A percentile compares a stretch with the other conserved stretches of the same genome.
Evolutionary conservation across 1,284 basidiomycete genomes (phyloP).

Genomic region (Earliella scabrosa): DNA sequence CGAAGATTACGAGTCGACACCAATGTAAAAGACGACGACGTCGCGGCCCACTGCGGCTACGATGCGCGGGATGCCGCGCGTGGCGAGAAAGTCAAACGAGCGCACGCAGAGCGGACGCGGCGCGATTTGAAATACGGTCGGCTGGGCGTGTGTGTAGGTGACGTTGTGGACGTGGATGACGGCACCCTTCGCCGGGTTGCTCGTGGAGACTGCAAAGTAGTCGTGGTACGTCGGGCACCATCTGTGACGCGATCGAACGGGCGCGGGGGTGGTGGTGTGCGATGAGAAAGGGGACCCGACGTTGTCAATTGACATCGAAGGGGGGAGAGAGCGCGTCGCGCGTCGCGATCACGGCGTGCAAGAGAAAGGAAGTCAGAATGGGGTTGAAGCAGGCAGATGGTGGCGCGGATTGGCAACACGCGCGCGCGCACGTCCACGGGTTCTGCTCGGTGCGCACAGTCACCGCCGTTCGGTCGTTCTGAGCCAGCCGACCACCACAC

Average conservation of each 20-base stretch:
- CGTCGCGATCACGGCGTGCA: too few relatives aligned
- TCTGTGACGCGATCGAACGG: constrained; percentile 37
- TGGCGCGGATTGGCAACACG: too few relatives aligned
- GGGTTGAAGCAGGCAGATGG: too few relatives aligned
- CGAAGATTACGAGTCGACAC: constrained; percentile 33
- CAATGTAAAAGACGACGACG: constrained; percentile 45
- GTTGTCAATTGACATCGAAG: background rate
- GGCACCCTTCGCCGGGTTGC: constrained; percentile 62
- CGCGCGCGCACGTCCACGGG: too few relatives aligned
- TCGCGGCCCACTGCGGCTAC: constrained; percentile 66
- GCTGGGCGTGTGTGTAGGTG: constrained; percentile 63
- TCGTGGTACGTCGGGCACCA: constrained; percentile 79
- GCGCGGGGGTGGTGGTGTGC: too few relatives aligned
- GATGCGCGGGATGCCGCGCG: constrained; percentile 61
- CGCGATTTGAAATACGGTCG: constrained; percentile 59
- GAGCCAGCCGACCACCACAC: too few relatives aligned
- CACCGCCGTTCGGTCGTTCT: too few relatives aligned
- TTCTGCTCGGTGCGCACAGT: too few relatives aligned
- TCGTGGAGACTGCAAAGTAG: constrained; percentile 74
- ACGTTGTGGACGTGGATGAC: constrained; percentile 70
- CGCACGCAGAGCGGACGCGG: constrained; percentile 65
- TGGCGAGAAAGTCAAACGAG: constrained; percentile 76
- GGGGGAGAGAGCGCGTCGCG: too few relatives aligned
- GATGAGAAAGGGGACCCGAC: background rate
- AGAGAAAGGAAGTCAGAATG: too few relatives aligned